phyloP scores from a whole-genome alignment of 305 asterid species.

The Rubia occidens region DNA sequence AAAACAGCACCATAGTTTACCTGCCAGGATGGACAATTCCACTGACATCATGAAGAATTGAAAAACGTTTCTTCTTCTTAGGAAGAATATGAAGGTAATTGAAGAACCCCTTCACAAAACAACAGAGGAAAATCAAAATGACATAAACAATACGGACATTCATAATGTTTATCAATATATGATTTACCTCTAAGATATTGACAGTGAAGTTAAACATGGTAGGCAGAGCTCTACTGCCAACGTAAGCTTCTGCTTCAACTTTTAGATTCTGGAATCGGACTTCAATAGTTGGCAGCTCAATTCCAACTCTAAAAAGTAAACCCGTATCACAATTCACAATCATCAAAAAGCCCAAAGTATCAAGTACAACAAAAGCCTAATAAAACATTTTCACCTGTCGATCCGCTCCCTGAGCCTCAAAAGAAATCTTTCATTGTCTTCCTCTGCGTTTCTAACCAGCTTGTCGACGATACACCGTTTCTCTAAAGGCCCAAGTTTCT shows the following conservation, averaged over 20 bases:
- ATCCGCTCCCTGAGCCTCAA: conserved; percentile 38
- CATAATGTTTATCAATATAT: not conserved
- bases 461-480: conserved; percentile 38
- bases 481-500: conserved; percentile 38
- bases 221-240: conserved; percentile 55
- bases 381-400: conserved; percentile 31
- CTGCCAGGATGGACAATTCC: conserved; percentile 15
- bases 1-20: not conserved
- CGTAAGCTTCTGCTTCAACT: conserved; percentile 43
- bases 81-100: conserved; percentile 28
- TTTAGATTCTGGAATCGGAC: conserved; percentile 48
- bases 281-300: conserved; percentile 49
- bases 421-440: conserved; percentile 50
- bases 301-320: conserved; percentile 43
- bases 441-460: conserved; percentile 37
- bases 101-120: conserved; percentile 25
- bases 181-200: conserved; percentile 44
- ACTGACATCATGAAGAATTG: conserved; percentile 11
- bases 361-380: not conserved
- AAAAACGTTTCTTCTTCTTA: conserved; percentile 5
- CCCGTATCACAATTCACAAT: not conserved
- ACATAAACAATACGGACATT: not conserved
- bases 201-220: conserved; percentile 37
- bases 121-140: conserved; percentile 1
- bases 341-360: not conserved